phyloP scores from a whole-genome alignment of 306 rosid species.

The Vachellia pachyceras region DNA sequence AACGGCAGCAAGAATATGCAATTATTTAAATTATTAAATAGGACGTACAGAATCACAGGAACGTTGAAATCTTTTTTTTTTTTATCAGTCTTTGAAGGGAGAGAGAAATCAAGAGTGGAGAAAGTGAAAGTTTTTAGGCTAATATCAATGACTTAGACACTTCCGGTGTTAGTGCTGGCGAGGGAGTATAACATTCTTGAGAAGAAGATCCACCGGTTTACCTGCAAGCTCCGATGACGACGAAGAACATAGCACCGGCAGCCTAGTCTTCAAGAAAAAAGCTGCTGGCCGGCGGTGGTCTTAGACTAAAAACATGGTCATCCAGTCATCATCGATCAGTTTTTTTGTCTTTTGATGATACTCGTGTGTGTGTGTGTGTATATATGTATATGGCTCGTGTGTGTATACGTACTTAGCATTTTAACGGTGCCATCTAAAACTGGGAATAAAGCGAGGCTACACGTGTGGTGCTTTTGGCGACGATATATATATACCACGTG shows the following conservation, averaged over 20 bases:
- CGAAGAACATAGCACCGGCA: slow-evolving; percentile 2
- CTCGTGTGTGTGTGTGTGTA: not conserved
- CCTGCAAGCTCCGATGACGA: slow-evolving; percentile 23
- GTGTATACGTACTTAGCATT: not conserved
- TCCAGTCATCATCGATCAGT: not conserved
- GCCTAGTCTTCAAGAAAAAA: slow-evolving; percentile 41
- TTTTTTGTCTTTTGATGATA: too few relatives aligned
- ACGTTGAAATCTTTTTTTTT: slow-evolving; percentile 27
- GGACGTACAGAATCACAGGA: not conserved
- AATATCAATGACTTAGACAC: slow-evolving; percentile 32
- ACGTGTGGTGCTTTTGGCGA: slow-evolving; percentile 7
- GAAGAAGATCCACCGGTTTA: slow-evolving; percentile 40
- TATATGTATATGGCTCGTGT: not conserved
- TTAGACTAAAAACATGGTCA: slow-evolving; percentile 59
- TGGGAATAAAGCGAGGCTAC: not conserved
- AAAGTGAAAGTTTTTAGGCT: slow-evolving; percentile 36
- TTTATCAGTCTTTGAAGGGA: slow-evolving; percentile 11
- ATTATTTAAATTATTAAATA: slow-evolving; percentile 57
- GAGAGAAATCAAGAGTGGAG: slow-evolving; percentile 36
- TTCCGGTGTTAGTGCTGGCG: slow-evolving; percentile 40
- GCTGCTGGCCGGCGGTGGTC: slow-evolving; percentile 63
- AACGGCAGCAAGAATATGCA: slow-evolving; percentile 17
- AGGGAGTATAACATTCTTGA: slow-evolving; percentile 34
- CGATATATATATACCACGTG: not conserved
- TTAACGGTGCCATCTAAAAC: not conserved